Evolutionary conservation across 371 early-diverging fungal species (phyloP).

Genomic region (Fennellomyces sp.): DNA sequence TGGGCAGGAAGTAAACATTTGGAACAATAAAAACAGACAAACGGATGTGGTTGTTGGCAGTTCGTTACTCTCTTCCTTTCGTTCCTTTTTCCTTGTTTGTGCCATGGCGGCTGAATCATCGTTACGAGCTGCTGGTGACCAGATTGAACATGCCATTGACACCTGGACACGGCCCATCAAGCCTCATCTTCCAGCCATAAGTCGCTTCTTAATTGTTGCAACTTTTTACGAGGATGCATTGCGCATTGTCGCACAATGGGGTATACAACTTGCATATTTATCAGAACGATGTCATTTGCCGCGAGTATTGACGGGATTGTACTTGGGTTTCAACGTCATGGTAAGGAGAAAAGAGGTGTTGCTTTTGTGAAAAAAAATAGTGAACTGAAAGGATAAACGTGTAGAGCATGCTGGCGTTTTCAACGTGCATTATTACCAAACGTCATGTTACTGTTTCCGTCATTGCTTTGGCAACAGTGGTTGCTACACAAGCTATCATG

Average conservation of each 20-base stretch:
- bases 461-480: constrained; percentile 68
- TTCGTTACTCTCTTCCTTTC: neutral
- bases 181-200: constrained; percentile 30
- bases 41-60: no score
- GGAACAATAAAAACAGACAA: no score
- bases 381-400: neutral
- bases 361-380: neutral
- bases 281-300: constrained; percentile 25
- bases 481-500: constrained; percentile 81
- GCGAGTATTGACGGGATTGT: constrained; percentile 3
- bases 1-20: no score
- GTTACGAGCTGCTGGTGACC: constrained; percentile 2
- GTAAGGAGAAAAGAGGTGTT: constrained; percentile 29
- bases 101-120: constrained; percentile 3
- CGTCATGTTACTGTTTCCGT: constrained; percentile 78
- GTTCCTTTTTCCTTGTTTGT: neutral
- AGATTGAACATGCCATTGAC: constrained; percentile 67
- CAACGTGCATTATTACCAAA: constrained; percentile 76
- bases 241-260: constrained; percentile 36
- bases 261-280: constrained; percentile 26
- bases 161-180: constrained; percentile 15
- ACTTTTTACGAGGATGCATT: constrained; percentile 45
- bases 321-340: constrained; percentile 63
- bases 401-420: constrained; percentile 76
- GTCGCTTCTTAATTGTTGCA: constrained; percentile 34